These are phyloP conservation scores for Leishmania mexicana DNA, from an alignment of 208 protist species.

Conservation along the genomic window DNA sequence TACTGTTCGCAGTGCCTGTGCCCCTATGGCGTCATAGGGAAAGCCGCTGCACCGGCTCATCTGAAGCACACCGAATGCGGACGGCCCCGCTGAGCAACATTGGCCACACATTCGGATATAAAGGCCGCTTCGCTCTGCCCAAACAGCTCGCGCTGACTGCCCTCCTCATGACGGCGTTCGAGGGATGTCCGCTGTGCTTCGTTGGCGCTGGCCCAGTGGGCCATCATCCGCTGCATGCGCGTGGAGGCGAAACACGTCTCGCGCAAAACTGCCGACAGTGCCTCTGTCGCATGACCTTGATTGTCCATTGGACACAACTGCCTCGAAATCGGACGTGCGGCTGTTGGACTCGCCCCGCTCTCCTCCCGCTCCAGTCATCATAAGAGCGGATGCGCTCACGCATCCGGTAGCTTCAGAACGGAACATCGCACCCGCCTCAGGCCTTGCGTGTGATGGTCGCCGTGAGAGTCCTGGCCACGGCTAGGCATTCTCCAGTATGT, in stretches of 20 bases:
- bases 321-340: background rate
- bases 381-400: background rate
- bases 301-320: background rate
- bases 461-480: background rate
- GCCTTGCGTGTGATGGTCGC: background rate
- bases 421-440: background rate
- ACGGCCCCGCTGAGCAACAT: background rate
- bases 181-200: background rate
- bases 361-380: background rate
- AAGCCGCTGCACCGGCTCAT: background rate
- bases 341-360: background rate
- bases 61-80: background rate
- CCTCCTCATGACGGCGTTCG: background rate
- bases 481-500: background rate
- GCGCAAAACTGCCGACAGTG: background rate
- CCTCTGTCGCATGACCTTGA: background rate
- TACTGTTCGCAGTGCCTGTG: background rate
- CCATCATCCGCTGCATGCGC: background rate
- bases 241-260: background rate
- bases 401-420: background rate
- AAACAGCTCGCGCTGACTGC: background rate
- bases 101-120: background rate
- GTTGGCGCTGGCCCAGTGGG: background rate
- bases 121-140: background rate
- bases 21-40: background rate